These are phyloP conservation scores for Juglanconis oblonga DNA, from an alignment of 2,329 filamentous ascomycete species.

Conservation along the genomic window DNA sequence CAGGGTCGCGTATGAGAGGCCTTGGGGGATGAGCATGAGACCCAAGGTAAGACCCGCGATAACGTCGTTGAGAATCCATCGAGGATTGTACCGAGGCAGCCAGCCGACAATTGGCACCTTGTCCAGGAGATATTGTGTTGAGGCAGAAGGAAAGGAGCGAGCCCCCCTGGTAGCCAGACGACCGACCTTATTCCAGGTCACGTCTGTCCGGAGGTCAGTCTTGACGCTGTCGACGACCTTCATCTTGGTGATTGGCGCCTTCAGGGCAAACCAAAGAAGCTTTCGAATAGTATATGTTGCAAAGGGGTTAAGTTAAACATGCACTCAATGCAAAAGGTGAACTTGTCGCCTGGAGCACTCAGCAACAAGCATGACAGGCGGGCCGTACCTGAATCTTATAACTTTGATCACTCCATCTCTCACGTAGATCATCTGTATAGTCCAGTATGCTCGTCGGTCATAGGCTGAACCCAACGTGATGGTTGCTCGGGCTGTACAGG, in stretches of 20 bases:
- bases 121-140: conserved; percentile 54
- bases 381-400: neutral
- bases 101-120: conserved; percentile 62
- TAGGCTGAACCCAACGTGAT: neutral
- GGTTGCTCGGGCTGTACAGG: neutral
- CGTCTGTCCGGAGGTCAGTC: conserved; percentile 35
- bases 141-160: conserved; percentile 46
- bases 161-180: conserved; percentile 29
- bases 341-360: neutral
- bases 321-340: neutral
- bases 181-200: conserved; percentile 33
- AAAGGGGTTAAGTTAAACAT: neutral
- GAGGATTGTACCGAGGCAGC: conserved; percentile 58
- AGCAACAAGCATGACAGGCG: neutral
- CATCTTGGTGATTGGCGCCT: conserved; percentile 15
- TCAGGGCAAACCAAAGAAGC: neutral
- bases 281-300: neutral
- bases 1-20: conserved; percentile 60
- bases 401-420: too few relatives aligned
- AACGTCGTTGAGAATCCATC: conserved; percentile 60
- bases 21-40: conserved; percentile 59
- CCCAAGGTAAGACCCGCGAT: conserved; percentile 61
- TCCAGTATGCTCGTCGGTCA: neutral
- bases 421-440: too few relatives aligned
- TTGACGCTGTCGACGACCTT: conserved; percentile 24